phyloP scores from a whole-genome alignment of 176 grass and related monocot species.

The Hordeum marinum region DNA sequence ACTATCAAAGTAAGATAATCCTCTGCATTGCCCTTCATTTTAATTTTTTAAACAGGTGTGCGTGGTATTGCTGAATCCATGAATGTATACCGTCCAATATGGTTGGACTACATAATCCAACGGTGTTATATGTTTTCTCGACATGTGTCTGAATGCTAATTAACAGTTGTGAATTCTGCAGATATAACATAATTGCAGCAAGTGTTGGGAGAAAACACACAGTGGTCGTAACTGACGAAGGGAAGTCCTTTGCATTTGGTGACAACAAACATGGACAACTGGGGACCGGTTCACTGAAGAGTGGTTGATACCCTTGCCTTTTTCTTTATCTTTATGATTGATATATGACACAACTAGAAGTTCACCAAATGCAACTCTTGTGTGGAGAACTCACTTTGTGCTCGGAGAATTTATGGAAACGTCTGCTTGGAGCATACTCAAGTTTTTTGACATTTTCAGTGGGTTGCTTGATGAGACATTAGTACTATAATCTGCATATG shows the following conservation, averaged over 20 bases:
- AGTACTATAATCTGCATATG: background rate
- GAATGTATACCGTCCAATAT: no score
- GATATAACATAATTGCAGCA: constrained; percentile 59
- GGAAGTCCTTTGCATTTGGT: constrained; percentile 85
- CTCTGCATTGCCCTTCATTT: background rate
- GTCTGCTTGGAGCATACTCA: background rate
- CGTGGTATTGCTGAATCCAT: no score
- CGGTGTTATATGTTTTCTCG: background rate
- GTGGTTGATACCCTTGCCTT: constrained; percentile 37
- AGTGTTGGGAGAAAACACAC: constrained; percentile 82
- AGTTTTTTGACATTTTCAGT: background rate
- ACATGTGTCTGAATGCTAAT: background rate
- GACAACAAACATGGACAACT: constrained; percentile 88
- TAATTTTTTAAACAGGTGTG: no score
- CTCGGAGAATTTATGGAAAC: background rate
- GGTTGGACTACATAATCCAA: no score
- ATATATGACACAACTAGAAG: background rate
- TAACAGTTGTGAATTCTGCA: constrained; percentile 22
- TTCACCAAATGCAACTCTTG: background rate
- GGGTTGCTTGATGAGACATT: background rate
- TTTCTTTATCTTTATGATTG: background rate
- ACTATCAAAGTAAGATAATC: constrained; percentile 67
- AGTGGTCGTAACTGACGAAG: constrained; percentile 70
- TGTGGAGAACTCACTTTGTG: background rate
- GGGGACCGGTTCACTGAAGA: constrained; percentile 68